Evolutionary conservation across 352 stramenopile genomes (phyloP).

Genomic region (Phytophthora crassamura): DNA sequence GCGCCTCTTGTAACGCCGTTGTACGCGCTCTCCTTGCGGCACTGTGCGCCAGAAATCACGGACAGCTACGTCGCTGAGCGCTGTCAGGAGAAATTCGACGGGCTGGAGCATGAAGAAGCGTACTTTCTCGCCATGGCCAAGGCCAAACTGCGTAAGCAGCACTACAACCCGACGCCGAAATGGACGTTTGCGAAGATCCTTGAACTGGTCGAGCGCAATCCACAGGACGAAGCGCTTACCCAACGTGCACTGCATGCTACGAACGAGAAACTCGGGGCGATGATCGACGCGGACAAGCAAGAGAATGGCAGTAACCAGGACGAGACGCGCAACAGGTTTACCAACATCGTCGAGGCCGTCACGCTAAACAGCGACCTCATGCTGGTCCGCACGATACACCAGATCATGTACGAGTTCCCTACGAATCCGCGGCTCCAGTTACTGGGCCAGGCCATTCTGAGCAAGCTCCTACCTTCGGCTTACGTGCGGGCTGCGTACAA

Average conservation of each 20-base stretch:
- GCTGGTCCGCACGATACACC: slow-evolving; percentile 67
- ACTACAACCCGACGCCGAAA: slow-evolving; percentile 55
- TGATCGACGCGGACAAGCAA: slow-evolving; percentile 31
- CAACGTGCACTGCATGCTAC: slow-evolving; percentile 64
- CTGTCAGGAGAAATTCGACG: slow-evolving; percentile 56
- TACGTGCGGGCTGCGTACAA: slow-evolving; percentile 79
- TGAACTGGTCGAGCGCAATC: slow-evolving; percentile 61
- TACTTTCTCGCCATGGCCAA: slow-evolving; percentile 71
- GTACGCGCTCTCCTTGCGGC: slow-evolving; percentile 53
- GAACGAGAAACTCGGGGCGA: slow-evolving; percentile 61
- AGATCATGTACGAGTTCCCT: slow-evolving; percentile 71
- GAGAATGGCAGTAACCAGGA: slow-evolving; percentile 15
- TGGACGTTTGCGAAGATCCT: slow-evolving; percentile 66
- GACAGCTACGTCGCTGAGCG: slow-evolving; percentile 28
- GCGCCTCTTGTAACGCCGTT: slow-evolving; percentile 47
- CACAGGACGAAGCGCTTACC: slow-evolving; percentile 64
- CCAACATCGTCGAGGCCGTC: slow-evolving; percentile 45
- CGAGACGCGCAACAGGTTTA: slow-evolving; percentile 20
- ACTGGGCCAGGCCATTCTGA: slow-evolving; percentile 55
- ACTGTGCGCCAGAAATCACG: slow-evolving; percentile 36
- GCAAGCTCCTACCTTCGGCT: slow-evolving; percentile 65
- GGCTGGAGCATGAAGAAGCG: slow-evolving; percentile 56
- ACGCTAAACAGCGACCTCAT: slow-evolving; percentile 59
- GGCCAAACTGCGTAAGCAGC: slow-evolving; percentile 51
- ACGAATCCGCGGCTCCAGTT: slow-evolving; percentile 67